Percentiles rank a stretch among this genome's conserved stretches.
phyloP scores from a whole-genome alignment of 2,329 filamentous ascomycete genomes.

The Pseudogymnoascus sp. region DNA sequence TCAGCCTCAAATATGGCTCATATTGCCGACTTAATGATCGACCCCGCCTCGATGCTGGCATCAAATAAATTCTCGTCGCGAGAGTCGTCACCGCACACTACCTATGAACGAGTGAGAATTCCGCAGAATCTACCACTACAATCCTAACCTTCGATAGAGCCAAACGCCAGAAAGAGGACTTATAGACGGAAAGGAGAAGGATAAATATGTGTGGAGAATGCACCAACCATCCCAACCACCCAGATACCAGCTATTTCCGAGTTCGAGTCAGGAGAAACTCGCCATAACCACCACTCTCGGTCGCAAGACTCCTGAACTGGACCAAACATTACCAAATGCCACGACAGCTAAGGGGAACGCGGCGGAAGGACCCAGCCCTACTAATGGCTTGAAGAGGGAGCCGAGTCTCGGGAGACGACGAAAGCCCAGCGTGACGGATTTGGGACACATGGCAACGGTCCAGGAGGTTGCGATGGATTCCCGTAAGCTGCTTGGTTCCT shows the following conservation, averaged over 20 bases:
- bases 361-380: slow-evolving; percentile 31
- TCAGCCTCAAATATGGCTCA: slow-evolving; percentile 45
- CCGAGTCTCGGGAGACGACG: slow-evolving; percentile 50
- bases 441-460: slow-evolving; percentile 62
- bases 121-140: slow-evolving; percentile 15
- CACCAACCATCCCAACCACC: slow-evolving; percentile 43
- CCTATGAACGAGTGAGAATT: slow-evolving; percentile 29
- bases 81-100: slow-evolving; percentile 39
- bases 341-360: slow-evolving; percentile 29
- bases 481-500: slow-evolving; percentile 42
- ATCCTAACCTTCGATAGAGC: background rate
- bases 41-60: slow-evolving; percentile 27
- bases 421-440: slow-evolving; percentile 57
- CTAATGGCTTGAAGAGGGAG: slow-evolving; percentile 46
- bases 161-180: background rate
- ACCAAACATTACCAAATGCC: slow-evolving; percentile 41
- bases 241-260: slow-evolving; percentile 57
- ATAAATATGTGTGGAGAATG: slow-evolving; percentile 54
- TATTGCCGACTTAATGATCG: slow-evolving; percentile 52
- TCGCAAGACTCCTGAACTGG: slow-evolving; percentile 23
- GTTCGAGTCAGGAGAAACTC: slow-evolving; percentile 38
- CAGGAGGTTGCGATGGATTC: slow-evolving; percentile 64
- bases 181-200: slow-evolving; percentile 27
- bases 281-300: slow-evolving; percentile 27
- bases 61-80: slow-evolving; percentile 45